Base-by-base conservation (phyloP, 169 alveolate genomes). In the Babesia gibsoni region DNA sequence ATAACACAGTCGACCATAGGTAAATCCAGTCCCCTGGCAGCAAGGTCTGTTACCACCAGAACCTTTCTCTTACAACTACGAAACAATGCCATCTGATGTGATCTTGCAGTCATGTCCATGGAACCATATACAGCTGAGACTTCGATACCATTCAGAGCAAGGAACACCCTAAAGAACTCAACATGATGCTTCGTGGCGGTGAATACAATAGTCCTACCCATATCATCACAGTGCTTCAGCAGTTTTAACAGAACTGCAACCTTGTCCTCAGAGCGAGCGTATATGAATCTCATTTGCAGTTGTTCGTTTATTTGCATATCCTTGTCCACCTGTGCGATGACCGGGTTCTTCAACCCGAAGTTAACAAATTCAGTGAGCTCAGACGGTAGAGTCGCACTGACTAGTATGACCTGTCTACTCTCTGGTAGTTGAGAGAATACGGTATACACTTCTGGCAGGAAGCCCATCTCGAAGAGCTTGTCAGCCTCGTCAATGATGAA, bases 21-120 rank as follows among this genome's bases (percentile, higher is more conserved):
- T 54, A 98, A 91, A 86, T 98, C 99, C 10, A 98, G 88, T 3
- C 99, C 99, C 59, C 99, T 89, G 25, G 98, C 96, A 2, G 99
- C 99, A 2, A 98, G 99, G 84, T 98, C 99, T 3, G 99, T 98
- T 12, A 98, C 98, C 41, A 79, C 59, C 41, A 79, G 72, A 16
- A 79, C 67, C 57, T 53, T 67, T 16, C 78, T 69, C 30, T 79
- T 79, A 22, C 45, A 52, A 4, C 69, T 16, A 8, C 66, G 32
- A 57, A 79, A 79, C 18, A 42, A 22, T n/a, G 69, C 25, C 88
- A 79, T 79, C 36, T 79, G 82, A 18, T 57, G 61, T n/a, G 72
- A 42, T 16, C 88, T 30, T n/a, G 53, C 59, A 10, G 64, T 43
- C 88, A 79, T 79, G 22, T 79, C 88, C 88, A 79, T 79, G 48